Evolutionary conservation across 805 yeast species (phyloP).

Genomic region (Pichia occidentalis): DNA sequence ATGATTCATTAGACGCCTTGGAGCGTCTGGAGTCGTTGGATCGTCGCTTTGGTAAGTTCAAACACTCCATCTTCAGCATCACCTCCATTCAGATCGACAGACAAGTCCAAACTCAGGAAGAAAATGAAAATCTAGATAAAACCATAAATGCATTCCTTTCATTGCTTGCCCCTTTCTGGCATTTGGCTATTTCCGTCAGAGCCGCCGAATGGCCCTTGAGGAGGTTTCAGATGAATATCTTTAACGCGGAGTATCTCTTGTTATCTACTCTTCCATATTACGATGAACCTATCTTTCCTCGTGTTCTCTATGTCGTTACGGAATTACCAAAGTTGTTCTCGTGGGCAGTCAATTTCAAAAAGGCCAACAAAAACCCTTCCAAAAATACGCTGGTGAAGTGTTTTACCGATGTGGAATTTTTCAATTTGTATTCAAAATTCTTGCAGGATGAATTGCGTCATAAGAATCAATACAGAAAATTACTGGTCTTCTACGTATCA

Average conservation of each 20-base stretch:
- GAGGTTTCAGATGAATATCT: constrained; percentile 77
- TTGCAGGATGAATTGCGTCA: constrained; percentile 43
- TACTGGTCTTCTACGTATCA: constrained; percentile 74
- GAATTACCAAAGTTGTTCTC: constrained; percentile 72
- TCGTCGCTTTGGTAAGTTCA: constrained; percentile 65
- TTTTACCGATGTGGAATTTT: constrained; percentile 63
- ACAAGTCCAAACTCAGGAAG: constrained; percentile 72
- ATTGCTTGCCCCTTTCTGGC: constrained; percentile 70
- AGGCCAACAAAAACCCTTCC: constrained; percentile 52
- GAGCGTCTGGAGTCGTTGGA: constrained; percentile 68
- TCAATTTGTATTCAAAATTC: constrained; percentile 58
- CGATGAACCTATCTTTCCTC: constrained; percentile 62
- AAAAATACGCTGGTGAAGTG: constrained; percentile 63
- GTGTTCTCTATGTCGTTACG: constrained; percentile 66
- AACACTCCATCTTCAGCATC: constrained; percentile 71
- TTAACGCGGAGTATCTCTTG: constrained; percentile 67
- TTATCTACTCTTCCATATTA: constrained; percentile 78
- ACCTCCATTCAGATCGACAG: constrained; percentile 77
- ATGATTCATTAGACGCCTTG: constrained; percentile 68
- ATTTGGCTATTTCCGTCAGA: constrained; percentile 64
- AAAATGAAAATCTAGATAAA: constrained; percentile 61
- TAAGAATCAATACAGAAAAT: constrained; percentile 55
- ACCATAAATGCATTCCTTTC: constrained; percentile 72
- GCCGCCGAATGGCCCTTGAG: constrained; percentile 95
- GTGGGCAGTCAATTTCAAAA: constrained; percentile 65